phyloP scores from a whole-genome alignment of 2,329 filamentous ascomycete species.

The Rhynchosporium graminicola region DNA sequence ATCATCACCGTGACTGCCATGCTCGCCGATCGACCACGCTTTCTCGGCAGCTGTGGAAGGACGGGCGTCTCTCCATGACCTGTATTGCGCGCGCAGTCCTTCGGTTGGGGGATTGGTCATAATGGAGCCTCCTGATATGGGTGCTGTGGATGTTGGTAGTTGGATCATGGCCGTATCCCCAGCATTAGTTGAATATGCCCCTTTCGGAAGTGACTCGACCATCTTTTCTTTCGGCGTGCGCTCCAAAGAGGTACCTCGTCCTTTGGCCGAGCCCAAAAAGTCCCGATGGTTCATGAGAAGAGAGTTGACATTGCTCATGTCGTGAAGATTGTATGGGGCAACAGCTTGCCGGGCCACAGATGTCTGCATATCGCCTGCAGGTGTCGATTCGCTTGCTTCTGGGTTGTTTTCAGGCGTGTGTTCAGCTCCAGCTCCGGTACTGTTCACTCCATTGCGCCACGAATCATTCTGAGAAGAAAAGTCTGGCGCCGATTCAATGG shows the following conservation, averaged over 20 bases:
- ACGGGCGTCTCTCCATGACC: conserved; percentile 39
- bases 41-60: conserved; percentile 49
- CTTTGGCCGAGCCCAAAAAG: conserved; percentile 37
- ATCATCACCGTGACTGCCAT: conserved; percentile 53
- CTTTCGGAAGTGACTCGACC: conserved; percentile 39
- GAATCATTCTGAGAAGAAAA: conserved; percentile 17
- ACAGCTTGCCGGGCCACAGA: conserved; percentile 20
- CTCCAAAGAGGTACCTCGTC: conserved; percentile 46
- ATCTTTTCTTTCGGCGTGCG: conserved; percentile 47
- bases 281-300: conserved; percentile 43
- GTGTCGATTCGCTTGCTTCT: conserved; percentile 24
- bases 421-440: conserved; percentile 8
- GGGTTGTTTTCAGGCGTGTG: conserved; percentile 21
- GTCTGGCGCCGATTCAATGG: background rate
- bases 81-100: conserved; percentile 38
- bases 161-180: conserved; percentile 42
- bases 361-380: conserved; percentile 18
- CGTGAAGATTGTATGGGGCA: conserved; percentile 26
- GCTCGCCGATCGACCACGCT: conserved; percentile 64
- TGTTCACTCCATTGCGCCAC: conserved; percentile 28
- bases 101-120: conserved; percentile 37
- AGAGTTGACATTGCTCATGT: conserved; percentile 42
- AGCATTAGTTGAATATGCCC: conserved; percentile 37
- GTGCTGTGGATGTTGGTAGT: conserved; percentile 26
- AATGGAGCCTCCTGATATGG: conserved; percentile 29